Evolutionary conservation across 306 rosid genomes (phyloP), one percentile per base, ranked within the genome.

Genomic region (Cicer pinnatifidum): DNA sequence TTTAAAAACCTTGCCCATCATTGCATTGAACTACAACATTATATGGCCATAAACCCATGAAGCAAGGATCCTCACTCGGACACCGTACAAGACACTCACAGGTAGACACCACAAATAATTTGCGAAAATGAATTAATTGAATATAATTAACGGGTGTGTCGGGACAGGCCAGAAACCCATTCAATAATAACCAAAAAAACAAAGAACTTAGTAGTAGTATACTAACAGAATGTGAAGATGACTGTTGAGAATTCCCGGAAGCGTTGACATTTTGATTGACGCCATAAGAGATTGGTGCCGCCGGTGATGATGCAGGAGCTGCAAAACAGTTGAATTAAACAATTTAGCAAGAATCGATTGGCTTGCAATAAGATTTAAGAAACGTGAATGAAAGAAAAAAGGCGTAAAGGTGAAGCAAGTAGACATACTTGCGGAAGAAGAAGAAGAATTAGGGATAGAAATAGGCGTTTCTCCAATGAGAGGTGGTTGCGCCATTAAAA

Each of bases 181-280:
- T 67, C 41, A 13, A 68, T 39, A 17, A 53, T 10, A 41, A 53
- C 11, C 35, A 28, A 28, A 28, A 23, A 69, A 66, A 75, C 15
- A 67, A 51, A 39, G 6, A 82, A 40, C 11, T 76, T 8, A 6
- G 15, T 35, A 72, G 69, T 69, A 72, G 69, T 69, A 59, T 39
- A 78, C 90, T 81, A 50, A 88, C 88, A 73, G 79, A 63, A 76
- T 53, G 75, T 19, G 84, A n/a, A 11, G 79, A 44, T 3, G 81
- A 52, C 74, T 65, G 87, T 56, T 78, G 87, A 84, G 85, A 59
- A 66, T 51, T 85, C 28, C 69, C 89, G 35, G 85, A 66, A 52
- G 51, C 8, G 16, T 47, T 66, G 6, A 71, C 53, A 71, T 40
- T 83, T 20, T 79, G 84, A 71, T 63, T 71, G 15, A 41, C 15